phyloP scores from a whole-genome alignment of 306 rosid genomes.

The Prunus mume region DNA sequence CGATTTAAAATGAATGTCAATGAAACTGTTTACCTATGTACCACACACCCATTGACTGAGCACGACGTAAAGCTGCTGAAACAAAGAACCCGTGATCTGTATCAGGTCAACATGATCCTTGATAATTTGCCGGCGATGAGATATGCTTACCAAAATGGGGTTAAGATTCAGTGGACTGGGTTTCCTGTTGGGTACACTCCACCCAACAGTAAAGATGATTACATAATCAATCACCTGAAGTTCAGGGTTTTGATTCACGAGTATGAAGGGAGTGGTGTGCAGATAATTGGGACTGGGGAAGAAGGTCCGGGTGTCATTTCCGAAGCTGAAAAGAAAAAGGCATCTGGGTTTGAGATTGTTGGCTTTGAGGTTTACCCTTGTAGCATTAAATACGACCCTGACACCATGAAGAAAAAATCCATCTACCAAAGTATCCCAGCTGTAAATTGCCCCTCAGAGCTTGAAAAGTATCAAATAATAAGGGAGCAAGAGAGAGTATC shows the following conservation, averaged over 20 bases:
- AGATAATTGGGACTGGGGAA: conserved; percentile 91
- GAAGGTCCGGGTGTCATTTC: conserved; percentile 82
- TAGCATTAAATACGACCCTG: conserved; percentile 62
- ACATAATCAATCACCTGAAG: conserved; percentile 84
- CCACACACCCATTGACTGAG: conserved; percentile 57
- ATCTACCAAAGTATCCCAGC: conserved; percentile 37
- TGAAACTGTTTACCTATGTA: conserved; percentile 71
- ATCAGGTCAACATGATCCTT: conserved; percentile 92
- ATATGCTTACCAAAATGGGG: conserved; percentile 70
- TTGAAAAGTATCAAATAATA: conserved; percentile 69
- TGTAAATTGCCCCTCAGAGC: conserved; percentile 57
- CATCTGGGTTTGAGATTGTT: conserved; percentile 87
- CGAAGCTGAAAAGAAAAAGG: conserved; percentile 65
- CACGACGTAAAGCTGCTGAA: conserved; percentile 75
- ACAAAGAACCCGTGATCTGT: conserved; percentile 86
- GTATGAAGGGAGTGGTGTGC: conserved; percentile 76
- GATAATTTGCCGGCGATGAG: conserved; percentile 94
- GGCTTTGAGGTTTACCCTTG: conserved; percentile 92
- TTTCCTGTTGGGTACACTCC: conserved; percentile 86
- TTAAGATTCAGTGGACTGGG: conserved; percentile 91
- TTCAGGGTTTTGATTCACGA: conserved; percentile 85
- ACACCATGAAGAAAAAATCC: conserved; percentile 46
- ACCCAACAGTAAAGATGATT: conserved; percentile 56
- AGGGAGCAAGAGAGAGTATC: conserved; percentile 74
- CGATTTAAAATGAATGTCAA: conserved; percentile 70